Base-by-base conservation (phyloP, 345 rosid genomes). In the Schrenkiella parvula region DNA sequence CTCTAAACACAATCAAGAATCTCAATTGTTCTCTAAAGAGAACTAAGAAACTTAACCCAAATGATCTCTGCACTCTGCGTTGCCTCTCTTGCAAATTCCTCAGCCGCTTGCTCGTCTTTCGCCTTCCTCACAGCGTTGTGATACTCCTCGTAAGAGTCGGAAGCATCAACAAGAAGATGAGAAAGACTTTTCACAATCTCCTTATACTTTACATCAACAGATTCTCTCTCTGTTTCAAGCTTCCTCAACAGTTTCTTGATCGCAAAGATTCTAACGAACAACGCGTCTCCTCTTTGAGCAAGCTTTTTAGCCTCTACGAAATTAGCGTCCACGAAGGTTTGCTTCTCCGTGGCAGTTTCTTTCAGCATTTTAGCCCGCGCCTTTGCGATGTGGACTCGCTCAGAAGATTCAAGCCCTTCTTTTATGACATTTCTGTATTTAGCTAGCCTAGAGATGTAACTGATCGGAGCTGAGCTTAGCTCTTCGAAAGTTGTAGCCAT, bases 1-100 rank as follows among this genome's bases (percentile, higher is more conserved):
- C 72, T 48, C 37, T 66, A 14, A 74, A 8, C 47, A 50, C 54
- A 59, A 22, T 2, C 39, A 47, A 66, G 43, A 66, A 57, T 56
- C 72, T 73, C 37, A 73, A 10, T 9, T 66, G 44, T 21, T 67
- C 79, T 60, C 50, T 61, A 75, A 67, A 75, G 79, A 67, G 64
- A 60, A 67, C 44, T 42, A 75, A 75, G 74, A 75, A 75, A 75
- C 63, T 67, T 67, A 59, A 47, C 39, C 79, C 79, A 75, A 2
- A 75, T 68, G 22, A 60, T 53, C 69, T 75, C 23, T 51, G 79
- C 79, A 67, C 68, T 75, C 26, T 68, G 11, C 0, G 42, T 68
- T 0, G 79, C 79, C 31, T 75, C 79, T 60, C 15, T 67, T 2
- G 79, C 79, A 34, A 75, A 51, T 53, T 75, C 73, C 63, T 21